Evolutionary conservation across 306 rosid species (phyloP), one percentile per base, ranked within the genome.

Genomic region (Vachellia pachyceras): DNA sequence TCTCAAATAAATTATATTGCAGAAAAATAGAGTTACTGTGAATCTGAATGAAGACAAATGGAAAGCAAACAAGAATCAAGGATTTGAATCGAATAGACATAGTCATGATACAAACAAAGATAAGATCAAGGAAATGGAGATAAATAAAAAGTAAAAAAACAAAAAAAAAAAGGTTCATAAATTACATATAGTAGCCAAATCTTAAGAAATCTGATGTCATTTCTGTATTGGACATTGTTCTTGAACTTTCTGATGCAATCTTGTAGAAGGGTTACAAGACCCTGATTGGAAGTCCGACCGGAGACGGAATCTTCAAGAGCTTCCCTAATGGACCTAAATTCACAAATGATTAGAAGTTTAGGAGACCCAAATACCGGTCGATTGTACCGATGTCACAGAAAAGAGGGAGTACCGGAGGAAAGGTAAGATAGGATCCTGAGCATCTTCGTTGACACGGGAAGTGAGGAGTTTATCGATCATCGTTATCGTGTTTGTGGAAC

Each of bases 161-260:
- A n/a, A n/a, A 41, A 20, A 58, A 35, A 3, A 37, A 37, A 67
- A 13, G 41, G 25, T 36, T 35, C 13, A 36, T 35, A 46, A 49
- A 58, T 20, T 76, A 89, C 94, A 82, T 87, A 86, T 66, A 90
- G 84, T 81, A 89, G 81, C 90, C 95, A 89, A 72, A 91, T 84
- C 88, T 86, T 87, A 66, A 91, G 90, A 76, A 91, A 91, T 86
- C 95, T 79, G 77, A 76, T 42, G 85, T 89, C 95, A 65, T 85
- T 75, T 46, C 80, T 85, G 90, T 91, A 91, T 40, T 29, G 87
- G 44, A 8, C 82, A 41, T 50, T 40, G 79, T 80, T 78, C 86
- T 81, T 85, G 83, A 87, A 91, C 13, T 36, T 79, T 12, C 29
- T n/a, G 60, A 87, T 80, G 82, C 94, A 91, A 74, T 89, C 91